Evolutionary conservation across 2,329 filamentous ascomycete genomes (phyloP).

Genomic region (Hymenoscyphus infarciens): DNA sequence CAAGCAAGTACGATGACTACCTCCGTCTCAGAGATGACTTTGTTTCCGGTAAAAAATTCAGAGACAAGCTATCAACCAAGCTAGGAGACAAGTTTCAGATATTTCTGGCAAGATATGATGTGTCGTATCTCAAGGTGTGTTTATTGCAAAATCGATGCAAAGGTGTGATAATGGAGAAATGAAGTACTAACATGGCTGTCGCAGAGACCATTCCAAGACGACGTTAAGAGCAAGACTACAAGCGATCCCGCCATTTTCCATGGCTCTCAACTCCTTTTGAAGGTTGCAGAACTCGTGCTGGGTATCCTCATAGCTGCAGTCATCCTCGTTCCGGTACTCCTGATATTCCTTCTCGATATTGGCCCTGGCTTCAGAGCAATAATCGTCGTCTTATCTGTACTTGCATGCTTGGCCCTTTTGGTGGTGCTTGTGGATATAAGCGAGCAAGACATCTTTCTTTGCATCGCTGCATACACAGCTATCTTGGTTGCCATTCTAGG

Average conservation of each 20-base stretch:
- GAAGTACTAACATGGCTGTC: neutral
- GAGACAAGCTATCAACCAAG: neutral
- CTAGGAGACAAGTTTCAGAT: slow-evolving; percentile 10
- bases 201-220: neutral
- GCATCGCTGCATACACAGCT: slow-evolving; percentile 12
- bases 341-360: slow-evolving; percentile 16
- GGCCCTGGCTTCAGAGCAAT: slow-evolving; percentile 9
- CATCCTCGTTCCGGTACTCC: slow-evolving; percentile 17
- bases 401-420: slow-evolving; percentile 10
- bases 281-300: neutral
- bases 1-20: slow-evolving; percentile 14
- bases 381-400: slow-evolving; percentile 12
- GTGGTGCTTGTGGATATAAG: slow-evolving; percentile 10
- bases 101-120: neutral
- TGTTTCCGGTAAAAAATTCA: neutral
- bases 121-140: slow-evolving; percentile 9
- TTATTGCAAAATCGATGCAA: neutral
- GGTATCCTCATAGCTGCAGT: neutral
- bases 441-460: slow-evolving; percentile 17
- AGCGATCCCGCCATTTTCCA: neutral
- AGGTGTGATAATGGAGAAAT: neutral
- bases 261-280: neutral
- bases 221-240: neutral
- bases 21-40: slow-evolving; percentile 19
- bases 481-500: neutral